phyloP scores from a whole-genome alignment of 208 protist genomes.

The Trypanosomatidae sp. region DNA sequence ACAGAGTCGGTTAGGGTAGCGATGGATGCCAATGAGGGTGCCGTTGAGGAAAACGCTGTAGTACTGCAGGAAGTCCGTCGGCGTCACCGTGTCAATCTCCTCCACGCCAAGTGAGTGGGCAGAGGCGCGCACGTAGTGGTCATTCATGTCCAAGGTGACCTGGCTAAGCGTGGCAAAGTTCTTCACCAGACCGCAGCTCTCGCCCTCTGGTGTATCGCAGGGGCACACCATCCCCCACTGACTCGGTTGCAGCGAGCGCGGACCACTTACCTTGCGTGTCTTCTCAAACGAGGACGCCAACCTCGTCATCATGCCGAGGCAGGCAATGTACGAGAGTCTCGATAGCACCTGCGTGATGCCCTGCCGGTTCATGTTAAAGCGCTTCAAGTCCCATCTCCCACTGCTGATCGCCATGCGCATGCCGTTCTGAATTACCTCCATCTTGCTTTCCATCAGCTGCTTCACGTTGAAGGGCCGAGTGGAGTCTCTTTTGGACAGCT shows the following conservation, averaged over 20 bases:
- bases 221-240: slow-evolving; percentile 99
- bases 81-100: slow-evolving; percentile 75
- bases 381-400: slow-evolving; percentile 96
- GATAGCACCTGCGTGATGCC: slow-evolving; percentile 97
- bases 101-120: slow-evolving; percentile 82
- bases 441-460: slow-evolving; percentile 92
- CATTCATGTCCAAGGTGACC: slow-evolving; percentile 97
- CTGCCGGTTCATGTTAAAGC: slow-evolving; percentile 98
- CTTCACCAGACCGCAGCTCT: slow-evolving; percentile 99
- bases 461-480: slow-evolving; percentile 92
- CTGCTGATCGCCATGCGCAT: slow-evolving; percentile 97
- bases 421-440: slow-evolving; percentile 97
- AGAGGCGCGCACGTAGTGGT: slow-evolving; percentile 71
- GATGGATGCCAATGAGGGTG: slow-evolving; percentile 84
- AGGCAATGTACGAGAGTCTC: slow-evolving; percentile 98
- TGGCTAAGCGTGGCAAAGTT: slow-evolving; percentile 99
- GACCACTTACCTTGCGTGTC: slow-evolving; percentile 97
- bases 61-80: slow-evolving; percentile 67
- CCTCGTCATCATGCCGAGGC: slow-evolving; percentile 99
- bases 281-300: slow-evolving; percentile 99
- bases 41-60: slow-evolving; percentile 88
- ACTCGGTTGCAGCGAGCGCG: slow-evolving; percentile 96
- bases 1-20: slow-evolving; percentile 79
- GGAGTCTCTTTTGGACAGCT: slow-evolving; percentile 89
- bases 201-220: slow-evolving; percentile 99